Conservation (phyloP, 2,329 filamentous ascomycete genomes). For the Colletotrichum magnum region DNA sequence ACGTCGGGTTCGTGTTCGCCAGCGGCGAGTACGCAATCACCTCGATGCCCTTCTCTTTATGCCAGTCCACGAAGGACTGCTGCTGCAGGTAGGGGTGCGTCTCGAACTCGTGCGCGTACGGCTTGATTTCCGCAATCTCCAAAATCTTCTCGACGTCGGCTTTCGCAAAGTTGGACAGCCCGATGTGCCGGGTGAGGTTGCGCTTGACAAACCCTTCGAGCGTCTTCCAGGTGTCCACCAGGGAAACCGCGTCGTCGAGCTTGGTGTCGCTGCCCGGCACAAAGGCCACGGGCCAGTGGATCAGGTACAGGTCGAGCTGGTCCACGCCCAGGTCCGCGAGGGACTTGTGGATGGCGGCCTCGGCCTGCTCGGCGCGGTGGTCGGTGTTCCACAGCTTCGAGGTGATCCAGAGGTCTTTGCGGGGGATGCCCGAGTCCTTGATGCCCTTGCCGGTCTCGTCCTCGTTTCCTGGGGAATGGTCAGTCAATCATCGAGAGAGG, state of each 20-base stretch:
- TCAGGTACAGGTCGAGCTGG: slow-evolving; percentile 68
- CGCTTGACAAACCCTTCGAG: slow-evolving; percentile 69
- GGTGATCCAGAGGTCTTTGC: slow-evolving; percentile 69
- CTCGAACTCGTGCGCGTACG: slow-evolving; percentile 47
- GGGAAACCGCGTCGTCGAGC: slow-evolving; percentile 47
- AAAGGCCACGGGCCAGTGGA: slow-evolving; percentile 57
- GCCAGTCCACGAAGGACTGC: slow-evolving; percentile 46
- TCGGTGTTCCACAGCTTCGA: slow-evolving; percentile 78
- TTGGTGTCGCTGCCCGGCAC: slow-evolving; percentile 46
- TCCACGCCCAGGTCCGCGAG: slow-evolving; percentile 62
- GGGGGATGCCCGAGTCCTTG: slow-evolving; percentile 57
- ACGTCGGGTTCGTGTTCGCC: slow-evolving; percentile 52
- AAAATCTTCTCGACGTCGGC: slow-evolving; percentile 34
- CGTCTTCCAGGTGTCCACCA: slow-evolving; percentile 67
- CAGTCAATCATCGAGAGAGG: neutral
- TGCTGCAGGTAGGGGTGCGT: slow-evolving; percentile 73
- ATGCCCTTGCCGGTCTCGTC: slow-evolving; percentile 64
- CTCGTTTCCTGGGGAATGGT: slow-evolving; percentile 61
- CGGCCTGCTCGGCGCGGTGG: slow-evolving; percentile 45
- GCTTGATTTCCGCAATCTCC: slow-evolving; percentile 40
- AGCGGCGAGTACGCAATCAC: slow-evolving; percentile 53
- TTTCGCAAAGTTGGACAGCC: slow-evolving; percentile 71
- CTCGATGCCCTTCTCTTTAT: slow-evolving; percentile 51
- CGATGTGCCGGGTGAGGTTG: slow-evolving; percentile 69
- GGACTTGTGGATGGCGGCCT: slow-evolving; percentile 61